Evolutionary conservation across 1,284 basidiomycete species (phyloP).

Genomic region (Heterobasidion irregulare): DNA sequence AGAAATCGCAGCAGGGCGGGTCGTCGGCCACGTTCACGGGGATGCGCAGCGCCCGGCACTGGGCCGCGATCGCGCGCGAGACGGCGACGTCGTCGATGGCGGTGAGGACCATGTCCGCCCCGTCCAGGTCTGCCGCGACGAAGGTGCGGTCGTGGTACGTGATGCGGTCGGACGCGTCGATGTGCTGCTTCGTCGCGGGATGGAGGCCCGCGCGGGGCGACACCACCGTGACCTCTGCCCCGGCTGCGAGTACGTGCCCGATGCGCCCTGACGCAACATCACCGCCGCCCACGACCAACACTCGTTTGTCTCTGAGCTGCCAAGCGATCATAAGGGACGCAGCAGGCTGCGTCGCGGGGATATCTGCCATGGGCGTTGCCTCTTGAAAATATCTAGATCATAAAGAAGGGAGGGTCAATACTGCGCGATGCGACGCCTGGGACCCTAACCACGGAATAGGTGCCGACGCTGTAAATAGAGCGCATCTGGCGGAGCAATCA

Average conservation of each 20-base stretch:
- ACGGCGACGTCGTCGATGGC: constrained; percentile 83
- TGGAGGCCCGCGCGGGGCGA: constrained; percentile 57
- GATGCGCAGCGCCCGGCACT: constrained; percentile 65
- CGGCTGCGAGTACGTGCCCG: constrained; percentile 58
- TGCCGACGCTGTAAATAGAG: background rate
- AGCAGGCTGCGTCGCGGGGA: background rate
- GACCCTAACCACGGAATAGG: background rate
- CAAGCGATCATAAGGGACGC: constrained; percentile 77
- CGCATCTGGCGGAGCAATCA: too few relatives aligned
- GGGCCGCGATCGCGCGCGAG: constrained; percentile 64
- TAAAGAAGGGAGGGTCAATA: background rate
- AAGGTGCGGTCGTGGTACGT: constrained; percentile 69
- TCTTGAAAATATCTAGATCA: background rate
- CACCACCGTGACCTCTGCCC: constrained; percentile 56
- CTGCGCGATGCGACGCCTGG: background rate
- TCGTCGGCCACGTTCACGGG: constrained; percentile 97
- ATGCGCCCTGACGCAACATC: constrained; percentile 78
- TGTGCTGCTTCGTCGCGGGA: constrained; percentile 43
- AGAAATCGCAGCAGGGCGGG: constrained; percentile 94
- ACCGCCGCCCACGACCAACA: constrained; percentile 87
- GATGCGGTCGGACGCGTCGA: constrained; percentile 48
- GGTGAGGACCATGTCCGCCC: constrained; percentile 87
- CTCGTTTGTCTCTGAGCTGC: constrained; percentile 74
- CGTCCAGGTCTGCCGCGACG: constrained; percentile 48
- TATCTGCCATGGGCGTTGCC: background rate